Percentiles rank a stretch among this genome's conserved stretches.
These are phyloP conservation scores for Apiospora sp. DNA, from an alignment of 2,329 filamentous ascomycete genomes.

Conservation along the genomic window DNA sequence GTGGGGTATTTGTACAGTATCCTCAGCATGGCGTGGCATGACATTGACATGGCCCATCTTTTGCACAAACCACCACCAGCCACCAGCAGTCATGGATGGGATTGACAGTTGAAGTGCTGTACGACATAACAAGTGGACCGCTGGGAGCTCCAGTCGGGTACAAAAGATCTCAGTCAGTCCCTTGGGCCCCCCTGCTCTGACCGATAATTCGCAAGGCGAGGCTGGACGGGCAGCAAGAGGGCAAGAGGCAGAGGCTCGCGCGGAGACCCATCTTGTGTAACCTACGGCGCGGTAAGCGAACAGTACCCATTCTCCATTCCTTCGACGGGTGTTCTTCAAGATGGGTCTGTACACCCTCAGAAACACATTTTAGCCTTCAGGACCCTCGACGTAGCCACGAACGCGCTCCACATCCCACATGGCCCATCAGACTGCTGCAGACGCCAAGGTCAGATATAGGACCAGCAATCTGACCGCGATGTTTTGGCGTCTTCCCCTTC, in stretches of 20 bases:
- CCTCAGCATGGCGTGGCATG: not conserved
- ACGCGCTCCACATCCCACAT: conserved; percentile 24
- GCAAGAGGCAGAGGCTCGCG: not conserved
- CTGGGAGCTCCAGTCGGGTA: conserved; percentile 8
- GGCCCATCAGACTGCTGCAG: conserved; percentile 20
- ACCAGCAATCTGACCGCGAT: conserved; percentile 12
- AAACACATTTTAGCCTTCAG: conserved; percentile 19
- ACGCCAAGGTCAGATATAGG: conserved; percentile 17
- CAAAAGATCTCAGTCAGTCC: conserved; percentile 16
- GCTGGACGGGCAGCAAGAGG: conserved; percentile 11
- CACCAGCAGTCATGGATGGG: conserved; percentile 8
- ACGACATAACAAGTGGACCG: conserved; percentile 25
- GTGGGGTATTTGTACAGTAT: not conserved
- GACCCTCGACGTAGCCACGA: conserved; percentile 18
- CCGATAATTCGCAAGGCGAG: conserved; percentile 6
- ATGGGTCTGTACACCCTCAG: conserved; percentile 21
- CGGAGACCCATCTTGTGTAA: conserved; percentile 23
- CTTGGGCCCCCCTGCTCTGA: conserved; percentile 4
- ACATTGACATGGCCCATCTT: not conserved
- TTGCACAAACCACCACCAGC: conserved; percentile 17
- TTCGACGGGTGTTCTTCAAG: conserved; percentile 24
- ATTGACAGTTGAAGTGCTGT: conserved; percentile 11
- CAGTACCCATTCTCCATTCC: conserved; percentile 23
- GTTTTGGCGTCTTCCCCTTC: conserved; percentile 17
- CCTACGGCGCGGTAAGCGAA: conserved; percentile 20